Evolutionary conservation across 1,284 basidiomycete genomes (phyloP), one percentile per base, ranked within the genome.

Genomic region (Leccinum pachyderme): DNA sequence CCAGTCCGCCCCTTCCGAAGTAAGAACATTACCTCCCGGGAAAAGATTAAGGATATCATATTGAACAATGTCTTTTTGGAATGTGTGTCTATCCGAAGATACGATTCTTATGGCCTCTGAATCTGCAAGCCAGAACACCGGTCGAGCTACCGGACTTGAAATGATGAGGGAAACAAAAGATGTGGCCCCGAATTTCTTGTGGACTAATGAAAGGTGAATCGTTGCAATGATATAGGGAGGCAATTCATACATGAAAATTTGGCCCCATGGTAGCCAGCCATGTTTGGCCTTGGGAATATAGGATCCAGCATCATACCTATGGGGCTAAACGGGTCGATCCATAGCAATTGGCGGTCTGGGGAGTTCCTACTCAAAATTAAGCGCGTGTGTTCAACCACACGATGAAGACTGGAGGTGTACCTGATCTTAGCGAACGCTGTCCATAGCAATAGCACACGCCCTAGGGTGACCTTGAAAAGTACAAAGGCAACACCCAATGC

Each of bases 101-200:
- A 78, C 61, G 3, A 59, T 52, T 47, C 75, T 77, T 12, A 77
- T 58, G 12, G 73, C 73, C 27, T 77, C 74, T 2, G 73, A 66
- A 51, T 80, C 78, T 11, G 75, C 69, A 13, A 79, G 37, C 76
- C 77, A 78, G 53, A 72, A 71, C 8, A 61, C 62, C 1, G 63
- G 69, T 13, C 59, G 64, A 13, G 59, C 48, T 56, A 29, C 29
- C 9, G n/a, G n/a, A n/a, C n/a, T n/a, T n/a, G 55, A 63, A 39
- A 76, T 56, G 0, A 55, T 49, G 18, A 76, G 61, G 8, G 75
- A 72, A 2, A 69, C 66, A n/a, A 76, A 58, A 15, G 64, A 65
- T 0, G 78, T 79, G 47, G 67, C 70, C 33, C 74, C 68, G 47
- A 73, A 69, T 29, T 9, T 29, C 29, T 29, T 29, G 29, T 29